Base-by-base conservation (phyloP, 352 stramenopile species). In the Pythium aquatile region DNA sequence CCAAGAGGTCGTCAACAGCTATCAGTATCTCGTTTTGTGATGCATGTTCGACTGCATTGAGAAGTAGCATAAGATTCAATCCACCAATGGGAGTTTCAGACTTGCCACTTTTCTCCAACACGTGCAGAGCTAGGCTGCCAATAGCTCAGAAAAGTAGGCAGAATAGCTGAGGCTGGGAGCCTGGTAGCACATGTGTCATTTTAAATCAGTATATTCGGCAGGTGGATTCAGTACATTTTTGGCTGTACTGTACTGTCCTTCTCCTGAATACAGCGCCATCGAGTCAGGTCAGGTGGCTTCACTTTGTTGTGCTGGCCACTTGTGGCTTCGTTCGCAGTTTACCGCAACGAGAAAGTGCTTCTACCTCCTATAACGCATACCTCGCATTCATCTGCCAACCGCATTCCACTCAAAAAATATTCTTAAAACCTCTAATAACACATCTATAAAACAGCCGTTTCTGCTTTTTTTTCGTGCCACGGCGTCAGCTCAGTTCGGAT, bases 381-480 rank as follows among this genome's bases (percentile, higher is more conserved):
- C 35, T 30, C 11, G 6, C 54, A 24, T 49, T 49, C 47, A 54
- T n/a, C 47, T 13, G n/a, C n/a, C n/a, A n/a, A n/a, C n/a, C n/a
- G n/a, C n/a, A n/a, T n/a, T n/a, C n/a, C n/a, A n/a, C n/a, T n/a
- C n/a, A n/a, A n/a, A n/a, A n/a, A n/a, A n/a, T n/a, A n/a, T n/a
- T n/a, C n/a, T n/a, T n/a, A n/a, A n/a, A n/a, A n/a, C 63, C 64
- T 70, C 28, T 35, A 10, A 65, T 58, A 48, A 33, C 47, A 28
- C 5, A 65, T 70, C 20, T 35, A 1, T 16, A n/a, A 42, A 52
- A 52, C 64, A 70, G 57, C 51, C 58, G 64, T 66, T 70, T 65
- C 63, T n/a, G 29, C 32, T 48, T 60, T 57, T 57, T 44, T 63
- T 60, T 54, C 35, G 54, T 26, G 55, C 48, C 29, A n/a, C 28